phyloP scores from a whole-genome alignment of 2,329 filamentous ascomycete species.

The Didymella pinodella region DNA sequence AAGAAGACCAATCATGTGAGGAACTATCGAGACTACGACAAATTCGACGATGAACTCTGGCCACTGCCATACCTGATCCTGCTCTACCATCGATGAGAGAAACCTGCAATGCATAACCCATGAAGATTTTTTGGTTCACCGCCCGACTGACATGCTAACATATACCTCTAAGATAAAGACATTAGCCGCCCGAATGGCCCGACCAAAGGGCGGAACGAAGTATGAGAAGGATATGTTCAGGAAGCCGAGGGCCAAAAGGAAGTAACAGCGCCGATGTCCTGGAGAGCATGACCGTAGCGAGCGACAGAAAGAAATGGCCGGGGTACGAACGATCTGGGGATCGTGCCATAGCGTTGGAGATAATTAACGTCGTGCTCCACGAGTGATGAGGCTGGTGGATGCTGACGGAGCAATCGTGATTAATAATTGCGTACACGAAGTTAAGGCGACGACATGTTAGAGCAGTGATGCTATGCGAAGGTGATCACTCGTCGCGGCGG shows the following conservation, averaged over 20 bases:
- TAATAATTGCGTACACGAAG: conserved; percentile 40
- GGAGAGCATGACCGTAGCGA: conserved; percentile 21
- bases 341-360: conserved; percentile 23
- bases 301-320: conserved; percentile 29
- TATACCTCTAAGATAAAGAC: conserved; percentile 39
- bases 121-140: conserved; percentile 32
- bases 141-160: conserved; percentile 37
- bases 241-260: conserved; percentile 23
- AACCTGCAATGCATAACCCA: conserved; percentile 36
- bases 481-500: conserved; percentile 39
- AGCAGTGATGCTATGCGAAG: conserved; percentile 7
- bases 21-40: conserved; percentile 40
- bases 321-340: conserved; percentile 1
- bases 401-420: conserved; percentile 41
- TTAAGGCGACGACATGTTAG: conserved; percentile 22
- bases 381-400: conserved; percentile 34
- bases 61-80: conserved; percentile 31
- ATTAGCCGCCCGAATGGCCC: conserved; percentile 26
- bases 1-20: conserved; percentile 38
- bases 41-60: conserved; percentile 33
- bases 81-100: conserved; percentile 38
- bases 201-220: conserved; percentile 22
- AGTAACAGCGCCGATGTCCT: conserved; percentile 33
- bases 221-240: conserved; percentile 36
- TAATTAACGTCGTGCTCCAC: conserved; percentile 24